These are phyloP conservation scores for Meira miltonrushii DNA, from an alignment of 1,284 basidiomycete species.

Conservation along the genomic window DNA sequence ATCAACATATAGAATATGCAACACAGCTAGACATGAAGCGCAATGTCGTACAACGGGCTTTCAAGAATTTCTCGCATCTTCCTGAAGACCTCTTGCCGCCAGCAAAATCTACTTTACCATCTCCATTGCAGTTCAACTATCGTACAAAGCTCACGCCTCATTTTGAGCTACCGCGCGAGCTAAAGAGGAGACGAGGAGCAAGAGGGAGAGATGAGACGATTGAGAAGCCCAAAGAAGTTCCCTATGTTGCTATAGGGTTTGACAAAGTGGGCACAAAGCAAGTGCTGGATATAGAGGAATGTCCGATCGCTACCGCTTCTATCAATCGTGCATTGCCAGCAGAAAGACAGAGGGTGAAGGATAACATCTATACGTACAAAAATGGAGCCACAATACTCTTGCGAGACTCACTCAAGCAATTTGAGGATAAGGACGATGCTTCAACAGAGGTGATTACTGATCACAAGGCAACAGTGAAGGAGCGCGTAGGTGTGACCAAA, in stretches of 20 bases:
- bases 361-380: constrained; percentile 62
- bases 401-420: constrained; percentile 69
- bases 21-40: constrained; percentile 80
- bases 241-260: constrained; percentile 80
- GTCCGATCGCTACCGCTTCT: constrained; percentile 79
- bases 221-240: constrained; percentile 2
- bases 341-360: constrained; percentile 9
- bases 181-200: constrained; percentile 29
- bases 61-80: constrained; percentile 57
- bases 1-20: constrained; percentile 67
- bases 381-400: constrained; percentile 85
- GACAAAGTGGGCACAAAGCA: constrained; percentile 70
- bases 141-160: constrained; percentile 97
- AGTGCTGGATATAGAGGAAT: constrained; percentile 94
- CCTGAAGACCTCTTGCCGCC: constrained; percentile 61
- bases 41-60: constrained; percentile 78
- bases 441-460: constrained; percentile 61
- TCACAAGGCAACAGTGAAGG: constrained; percentile 74
- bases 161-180: constrained; percentile 72
- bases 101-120: constrained; percentile 72
- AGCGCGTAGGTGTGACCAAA: constrained; percentile 71
- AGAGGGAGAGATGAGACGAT: constrained; percentile 26
- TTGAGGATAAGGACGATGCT: constrained; percentile 19
- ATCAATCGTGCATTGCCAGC: constrained; percentile 66
- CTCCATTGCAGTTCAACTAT: constrained; percentile 83